A percentile compares a stretch with the other conserved stretches of the same genome.
These are phyloP conservation scores for Tilletia horrida DNA, from an alignment of 1,284 basidiomycete species.

Conservation along the genomic window DNA sequence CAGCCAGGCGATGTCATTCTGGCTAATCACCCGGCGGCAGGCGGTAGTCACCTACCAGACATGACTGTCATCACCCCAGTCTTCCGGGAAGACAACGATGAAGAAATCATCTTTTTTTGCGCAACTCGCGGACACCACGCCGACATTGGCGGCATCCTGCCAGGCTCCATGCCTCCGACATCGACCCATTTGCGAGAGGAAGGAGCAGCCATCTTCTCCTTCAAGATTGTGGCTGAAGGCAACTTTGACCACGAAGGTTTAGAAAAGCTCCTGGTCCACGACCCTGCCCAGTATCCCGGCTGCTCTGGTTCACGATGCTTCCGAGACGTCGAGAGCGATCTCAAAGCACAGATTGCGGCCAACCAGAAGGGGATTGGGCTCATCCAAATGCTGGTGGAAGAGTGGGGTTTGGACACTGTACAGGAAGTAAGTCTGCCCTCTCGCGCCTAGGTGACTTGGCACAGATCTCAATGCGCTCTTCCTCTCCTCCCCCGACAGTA, in stretches of 20 bases:
- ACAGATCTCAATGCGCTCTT: not conserved
- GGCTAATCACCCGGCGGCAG: constrained; percentile 83
- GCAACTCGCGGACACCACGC: constrained; percentile 79
- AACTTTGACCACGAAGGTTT: constrained; percentile 74
- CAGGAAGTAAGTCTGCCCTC: constrained; percentile 58
- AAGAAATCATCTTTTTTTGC: constrained; percentile 83
- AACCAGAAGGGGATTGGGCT: constrained; percentile 77
- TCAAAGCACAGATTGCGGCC: constrained; percentile 93
- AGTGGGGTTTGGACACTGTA: constrained; percentile 80
- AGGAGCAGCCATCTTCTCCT: constrained; percentile 83
- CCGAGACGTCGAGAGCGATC: constrained; percentile 81
- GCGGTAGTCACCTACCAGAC: constrained; percentile 67
- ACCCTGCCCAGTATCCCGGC: constrained; percentile 69
- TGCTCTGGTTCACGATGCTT: constrained; percentile 59
- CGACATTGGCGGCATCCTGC: constrained; percentile 66
- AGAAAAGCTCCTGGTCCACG: constrained; percentile 75
- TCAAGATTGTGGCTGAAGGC: constrained; percentile 85
- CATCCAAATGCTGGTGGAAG: constrained; percentile 67
- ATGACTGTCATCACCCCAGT: constrained; percentile 88
- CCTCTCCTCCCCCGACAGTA: constrained; percentile 22
- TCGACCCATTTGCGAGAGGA: constrained; percentile 87
- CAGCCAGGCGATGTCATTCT: constrained; percentile 84
- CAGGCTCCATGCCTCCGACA: constrained; percentile 87
- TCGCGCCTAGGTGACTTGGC: not conserved
- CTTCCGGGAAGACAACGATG: constrained; percentile 61